phyloP scores from a whole-genome alignment of 768 basidiomycete genomes.

The Phylloporus rhodoxanthus region DNA sequence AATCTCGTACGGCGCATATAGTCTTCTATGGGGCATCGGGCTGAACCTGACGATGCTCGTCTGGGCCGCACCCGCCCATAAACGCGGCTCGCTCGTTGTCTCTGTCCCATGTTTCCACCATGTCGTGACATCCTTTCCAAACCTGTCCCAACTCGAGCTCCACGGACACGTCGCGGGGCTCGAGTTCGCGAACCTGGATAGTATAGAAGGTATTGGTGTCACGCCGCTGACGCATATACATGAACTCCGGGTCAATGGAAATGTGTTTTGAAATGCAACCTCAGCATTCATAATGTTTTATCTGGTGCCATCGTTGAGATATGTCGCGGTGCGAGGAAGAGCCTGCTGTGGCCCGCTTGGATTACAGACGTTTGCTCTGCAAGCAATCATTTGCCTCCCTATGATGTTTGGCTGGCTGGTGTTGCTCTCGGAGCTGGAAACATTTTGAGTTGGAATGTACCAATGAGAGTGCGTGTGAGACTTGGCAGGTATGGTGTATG shows the following conservation, averaged over 20 bases:
- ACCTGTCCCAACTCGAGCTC: slow-evolving; percentile 15
- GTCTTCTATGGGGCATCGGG: slow-evolving; percentile 10
- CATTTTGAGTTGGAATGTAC: slow-evolving; percentile 11
- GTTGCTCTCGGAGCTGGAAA: slow-evolving; percentile 11
- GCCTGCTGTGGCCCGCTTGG: slow-evolving; percentile 9
- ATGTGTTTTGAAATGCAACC: slow-evolving; percentile 6
- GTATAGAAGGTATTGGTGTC: slow-evolving; percentile 2
- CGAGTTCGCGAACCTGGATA: slow-evolving; percentile 3
- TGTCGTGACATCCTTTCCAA: slow-evolving; percentile 18
- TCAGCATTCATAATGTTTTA: slow-evolving; percentile 14
- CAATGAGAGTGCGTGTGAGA: background rate
- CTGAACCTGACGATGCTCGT: slow-evolving; percentile 20
- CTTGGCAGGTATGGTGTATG: slow-evolving; percentile 7
- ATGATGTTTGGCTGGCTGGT: slow-evolving; percentile 2
- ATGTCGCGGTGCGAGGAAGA: slow-evolving; percentile 10
- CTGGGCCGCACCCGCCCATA: slow-evolving; percentile 12
- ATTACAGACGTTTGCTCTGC: slow-evolving; percentile 6
- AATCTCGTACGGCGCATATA: slow-evolving; percentile 3
- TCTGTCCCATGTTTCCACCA: slow-evolving; percentile 15
- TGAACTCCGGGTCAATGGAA: slow-evolving; percentile 9
- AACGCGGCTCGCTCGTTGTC: slow-evolving; percentile 9
- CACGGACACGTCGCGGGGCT: slow-evolving; percentile 9
- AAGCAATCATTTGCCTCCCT: slow-evolving; percentile 9
- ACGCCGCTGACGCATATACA: slow-evolving; percentile 9
- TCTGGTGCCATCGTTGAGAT: slow-evolving; percentile 11